These are phyloP conservation scores for Trypethelium eluteriae DNA, from an alignment of 495 filamentous ascomycete species.

Conservation along the genomic window DNA sequence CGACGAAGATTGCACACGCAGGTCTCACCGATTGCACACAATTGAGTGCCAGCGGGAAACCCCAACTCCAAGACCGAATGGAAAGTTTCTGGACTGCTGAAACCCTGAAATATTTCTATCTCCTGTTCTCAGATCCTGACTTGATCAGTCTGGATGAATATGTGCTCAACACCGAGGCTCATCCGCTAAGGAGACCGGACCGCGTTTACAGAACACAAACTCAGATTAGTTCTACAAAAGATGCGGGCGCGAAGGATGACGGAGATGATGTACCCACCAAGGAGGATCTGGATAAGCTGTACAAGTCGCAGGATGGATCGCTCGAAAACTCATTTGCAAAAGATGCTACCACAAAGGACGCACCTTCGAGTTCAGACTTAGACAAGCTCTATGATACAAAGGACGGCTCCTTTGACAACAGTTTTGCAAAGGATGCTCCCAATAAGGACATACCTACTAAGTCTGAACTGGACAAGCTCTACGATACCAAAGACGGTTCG, in stretches of 20 bases:
- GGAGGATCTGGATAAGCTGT: neutral
- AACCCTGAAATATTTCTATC: slow-evolving; percentile 77
- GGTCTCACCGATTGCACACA: slow-evolving; percentile 34
- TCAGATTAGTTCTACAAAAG: neutral
- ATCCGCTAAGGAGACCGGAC: slow-evolving; percentile 54
- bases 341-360: neutral
- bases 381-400: neutral
- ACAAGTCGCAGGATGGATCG: neutral
- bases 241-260: neutral
- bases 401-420: neutral
- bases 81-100: slow-evolving; percentile 40
- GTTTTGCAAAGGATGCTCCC: neutral
- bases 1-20: slow-evolving; percentile 58
- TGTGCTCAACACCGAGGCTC: slow-evolving; percentile 72
- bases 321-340: neutral
- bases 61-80: slow-evolving; percentile 32
- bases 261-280: neutral
- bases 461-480: neutral
- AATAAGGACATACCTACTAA: neutral
- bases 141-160: slow-evolving; percentile 63
- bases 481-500: neutral
- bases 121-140: slow-evolving; percentile 69
- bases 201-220: neutral
- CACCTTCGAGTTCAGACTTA: neutral
- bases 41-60: slow-evolving; percentile 9